These are phyloP conservation scores for Auriscalpium orientale DNA, from an alignment of 768 basidiomycete species.

Conservation along the genomic window DNA sequence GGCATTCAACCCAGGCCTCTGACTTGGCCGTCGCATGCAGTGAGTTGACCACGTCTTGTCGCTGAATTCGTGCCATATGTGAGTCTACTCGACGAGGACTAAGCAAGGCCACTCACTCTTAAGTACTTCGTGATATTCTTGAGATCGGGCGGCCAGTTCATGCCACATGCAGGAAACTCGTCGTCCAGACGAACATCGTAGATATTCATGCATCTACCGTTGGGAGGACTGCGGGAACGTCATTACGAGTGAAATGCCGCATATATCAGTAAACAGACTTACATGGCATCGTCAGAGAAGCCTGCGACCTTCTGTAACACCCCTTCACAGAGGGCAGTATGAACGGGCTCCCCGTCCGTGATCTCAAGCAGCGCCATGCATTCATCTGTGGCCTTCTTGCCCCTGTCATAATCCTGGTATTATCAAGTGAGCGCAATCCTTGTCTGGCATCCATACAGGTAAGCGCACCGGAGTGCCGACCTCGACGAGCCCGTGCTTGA, in stretches of 20 bases:
- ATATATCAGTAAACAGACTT: neutral
- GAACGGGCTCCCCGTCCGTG: conserved; percentile 47
- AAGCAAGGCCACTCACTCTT: conserved; percentile 44
- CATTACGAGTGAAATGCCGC: neutral
- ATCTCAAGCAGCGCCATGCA: conserved; percentile 47
- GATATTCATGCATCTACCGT: conserved; percentile 78
- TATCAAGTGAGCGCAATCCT: neutral
- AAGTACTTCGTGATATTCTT: conserved; percentile 69
- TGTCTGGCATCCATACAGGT: neutral
- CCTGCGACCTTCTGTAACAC: conserved; percentile 41
- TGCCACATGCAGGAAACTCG: conserved; percentile 78
- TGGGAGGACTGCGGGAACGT: conserved; percentile 47
- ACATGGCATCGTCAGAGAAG: conserved; percentile 2
- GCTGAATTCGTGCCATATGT: conserved; percentile 36
- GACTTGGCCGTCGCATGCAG: conserved; percentile 76
- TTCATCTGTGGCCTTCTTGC: conserved; percentile 46
- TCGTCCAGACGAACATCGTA: conserved; percentile 94
- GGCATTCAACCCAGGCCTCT: conserved; percentile 86
- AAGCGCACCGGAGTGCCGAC: conserved; percentile 54
- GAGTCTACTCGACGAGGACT: neutral
- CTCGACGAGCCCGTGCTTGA: conserved; percentile 72
- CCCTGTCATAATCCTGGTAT: conserved; percentile 49
- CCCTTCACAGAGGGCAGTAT: conserved; percentile 47
- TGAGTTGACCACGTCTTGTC: conserved; percentile 70
- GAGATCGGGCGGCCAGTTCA: conserved; percentile 96